A percentile compares a stretch with the other conserved stretches of the same genome.
phyloP scores from a whole-genome alignment of 768 basidiomycete species.

The Inosperma sp. region DNA sequence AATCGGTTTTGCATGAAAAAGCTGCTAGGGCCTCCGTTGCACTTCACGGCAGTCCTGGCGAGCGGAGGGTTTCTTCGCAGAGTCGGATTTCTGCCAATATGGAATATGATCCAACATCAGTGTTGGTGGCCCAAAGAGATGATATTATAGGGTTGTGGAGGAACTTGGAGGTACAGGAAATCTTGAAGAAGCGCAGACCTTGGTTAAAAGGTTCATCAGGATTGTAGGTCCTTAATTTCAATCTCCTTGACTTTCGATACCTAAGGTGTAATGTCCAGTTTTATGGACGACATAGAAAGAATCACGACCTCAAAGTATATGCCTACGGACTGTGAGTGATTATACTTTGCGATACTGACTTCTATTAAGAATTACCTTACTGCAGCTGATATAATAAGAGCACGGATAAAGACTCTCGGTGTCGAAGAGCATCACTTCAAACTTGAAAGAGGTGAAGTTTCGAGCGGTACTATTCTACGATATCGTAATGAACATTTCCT shows the following conservation, averaged over 20 bases:
- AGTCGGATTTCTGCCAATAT: conserved; percentile 15
- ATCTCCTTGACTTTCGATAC: background rate
- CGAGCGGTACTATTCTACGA: no score
- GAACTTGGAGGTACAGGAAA: conserved; percentile 46
- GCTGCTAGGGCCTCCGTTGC: conserved; percentile 52
- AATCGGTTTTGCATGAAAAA: conserved; percentile 43
- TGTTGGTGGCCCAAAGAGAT: conserved; percentile 50
- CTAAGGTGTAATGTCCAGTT: conserved; percentile 38
- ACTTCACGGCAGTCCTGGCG: conserved; percentile 12
- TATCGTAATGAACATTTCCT: background rate
- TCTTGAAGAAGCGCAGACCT: conserved; percentile 47
- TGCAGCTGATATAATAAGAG: conserved; percentile 72
- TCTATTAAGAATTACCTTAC: background rate
- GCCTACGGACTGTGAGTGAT: conserved; percentile 56
- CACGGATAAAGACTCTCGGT: conserved; percentile 67
- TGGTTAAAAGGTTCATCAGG: conserved; percentile 60
- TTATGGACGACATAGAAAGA: conserved; percentile 63
- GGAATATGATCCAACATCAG: conserved; percentile 44
- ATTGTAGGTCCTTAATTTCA: conserved; percentile 48
- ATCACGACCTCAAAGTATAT: conserved; percentile 52
- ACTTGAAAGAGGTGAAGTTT: conserved; percentile 46
- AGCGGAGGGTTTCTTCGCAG: conserved; percentile 14
- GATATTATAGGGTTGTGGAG: conserved; percentile 64
- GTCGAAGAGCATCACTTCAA: conserved; percentile 68
- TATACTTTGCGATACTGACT: background rate